Evolutionary conservation across 257 asterid genomes (phyloP), one percentile per base, ranked within the genome.

Genomic region (Apocynum venetum): DNA sequence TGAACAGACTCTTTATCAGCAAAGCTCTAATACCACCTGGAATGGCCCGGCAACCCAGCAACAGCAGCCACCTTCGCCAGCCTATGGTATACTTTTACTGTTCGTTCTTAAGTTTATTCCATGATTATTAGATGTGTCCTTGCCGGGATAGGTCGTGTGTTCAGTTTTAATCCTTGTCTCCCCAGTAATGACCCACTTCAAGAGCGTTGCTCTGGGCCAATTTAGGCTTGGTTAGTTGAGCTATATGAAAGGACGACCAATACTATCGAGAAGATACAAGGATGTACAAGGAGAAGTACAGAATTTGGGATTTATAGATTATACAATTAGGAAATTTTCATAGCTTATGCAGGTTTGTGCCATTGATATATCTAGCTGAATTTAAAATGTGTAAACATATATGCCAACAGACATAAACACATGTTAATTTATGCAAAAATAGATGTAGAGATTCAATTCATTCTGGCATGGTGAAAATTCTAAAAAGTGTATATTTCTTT

Each of bases 1-100:
- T 52, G 89, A 87, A 63, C 97, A 88, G 80, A 72, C 90, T 74
- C 78, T 80, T 48, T 83, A 86, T 76, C 75, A 88, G 4, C 97
- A 88, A 81, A 89, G 88, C 79, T 71, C 96, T 67, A 80, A 85
- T 80, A 53, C 86, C 79, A 72, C 89, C 71, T 90, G 96, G 99
- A 88, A 86, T 79, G 89, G 86, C 56, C 91, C 86, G 83, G 83
- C 84, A 59, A 74, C 87, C 71, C 92, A 81, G 77, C 97, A 91
- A 51, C 95, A 90, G 83, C 98, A 90, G 82, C 93, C 90, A 66
- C 65, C 91, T 70, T 91, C 94, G 20, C 93, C 97, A 20, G 89
- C 73, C 81, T 89, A 93, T 78, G 96, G 98, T 93, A 82, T 84
- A 36, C 57, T 57, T 53, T 25, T 56, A 13, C 14, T 36, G 7